These are phyloP conservation scores for Lablab purpureus DNA, from an alignment of 306 rosid species.

Conservation along the genomic window DNA sequence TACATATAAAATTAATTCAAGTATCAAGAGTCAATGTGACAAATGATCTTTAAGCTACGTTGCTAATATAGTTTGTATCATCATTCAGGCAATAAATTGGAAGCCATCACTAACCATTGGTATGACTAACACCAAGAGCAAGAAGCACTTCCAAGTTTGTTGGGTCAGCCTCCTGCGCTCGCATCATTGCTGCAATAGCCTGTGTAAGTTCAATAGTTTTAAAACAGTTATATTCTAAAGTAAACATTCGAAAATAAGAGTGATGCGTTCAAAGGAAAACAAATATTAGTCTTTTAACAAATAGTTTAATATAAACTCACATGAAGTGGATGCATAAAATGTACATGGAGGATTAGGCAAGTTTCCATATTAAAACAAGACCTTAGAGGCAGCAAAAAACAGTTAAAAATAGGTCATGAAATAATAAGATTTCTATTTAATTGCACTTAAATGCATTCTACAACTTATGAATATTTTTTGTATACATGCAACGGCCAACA, in stretches of 20 bases:
- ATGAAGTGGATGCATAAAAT: constrained; percentile 27
- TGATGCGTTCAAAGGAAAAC: constrained; percentile 16
- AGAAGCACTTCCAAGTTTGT: constrained; percentile 98
- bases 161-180: constrained; percentile 95
- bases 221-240: constrained; percentile 34
- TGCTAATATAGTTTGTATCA: constrained; percentile 15
- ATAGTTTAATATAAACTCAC: constrained; percentile 12
- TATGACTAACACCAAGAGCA: constrained; percentile 99
- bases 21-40: constrained; percentile 28
- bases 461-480: constrained; percentile 18
- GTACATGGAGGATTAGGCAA: constrained; percentile 9
- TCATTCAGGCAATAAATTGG: constrained; percentile 14
- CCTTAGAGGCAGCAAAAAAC: constrained; percentile 18
- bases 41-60: constrained; percentile 26
- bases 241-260: constrained; percentile 20
- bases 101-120: constrained; percentile 80
- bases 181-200: constrained; percentile 99
- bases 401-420: not conserved
- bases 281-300: constrained; percentile 6
- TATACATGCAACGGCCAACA: constrained; percentile 18
- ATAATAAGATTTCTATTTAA: constrained; percentile 16
- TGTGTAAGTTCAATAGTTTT: constrained; percentile 44
- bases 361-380: constrained; percentile 8
- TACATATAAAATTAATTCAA: constrained; percentile 4
- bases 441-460: constrained; percentile 19